Conservation (phyloP, 306 rosid genomes). For the Argentina anserina region DNA sequence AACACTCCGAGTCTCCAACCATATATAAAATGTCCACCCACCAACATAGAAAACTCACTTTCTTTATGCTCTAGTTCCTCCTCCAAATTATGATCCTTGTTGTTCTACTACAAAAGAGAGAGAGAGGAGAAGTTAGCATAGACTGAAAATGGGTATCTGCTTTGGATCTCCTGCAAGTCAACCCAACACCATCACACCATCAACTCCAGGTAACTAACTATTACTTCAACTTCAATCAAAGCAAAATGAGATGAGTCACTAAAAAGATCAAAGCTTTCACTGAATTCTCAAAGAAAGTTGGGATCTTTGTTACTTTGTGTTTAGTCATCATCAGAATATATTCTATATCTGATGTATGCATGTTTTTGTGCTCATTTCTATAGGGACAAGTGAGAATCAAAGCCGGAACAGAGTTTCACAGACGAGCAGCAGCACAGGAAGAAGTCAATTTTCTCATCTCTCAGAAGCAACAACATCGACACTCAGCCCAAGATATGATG, state of each 20-base stretch:
- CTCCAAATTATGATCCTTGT: background rate
- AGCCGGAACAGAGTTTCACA: conserved; percentile 35
- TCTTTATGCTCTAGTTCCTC: background rate
- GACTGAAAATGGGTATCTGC: conserved; percentile 56
- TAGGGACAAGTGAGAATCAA: conserved; percentile 39
- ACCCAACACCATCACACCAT: conserved; percentile 22
- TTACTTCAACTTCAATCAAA: background rate
- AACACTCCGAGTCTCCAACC: background rate
- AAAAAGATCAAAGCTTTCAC: background rate
- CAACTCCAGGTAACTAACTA: conserved; percentile 40
- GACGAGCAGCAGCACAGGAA: conserved; percentile 49
- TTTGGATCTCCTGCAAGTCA: conserved; percentile 30
- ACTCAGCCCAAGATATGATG: conserved; percentile 31
- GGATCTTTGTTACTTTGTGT: background rate
- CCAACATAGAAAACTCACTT: background rate
- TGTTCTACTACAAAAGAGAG: background rate
- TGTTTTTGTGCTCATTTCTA: conserved; percentile 4
- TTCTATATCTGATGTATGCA: background rate
- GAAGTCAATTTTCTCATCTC: conserved; percentile 59
- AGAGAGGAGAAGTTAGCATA: background rate
- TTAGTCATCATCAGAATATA: background rate
- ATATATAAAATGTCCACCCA: background rate
- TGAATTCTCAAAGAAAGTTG: background rate
- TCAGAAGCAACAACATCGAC: conserved; percentile 39
- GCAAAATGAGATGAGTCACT: background rate